Evolutionary conservation across 768 basidiomycete species (phyloP).

Genomic region (Guyanaporus albipodus): DNA sequence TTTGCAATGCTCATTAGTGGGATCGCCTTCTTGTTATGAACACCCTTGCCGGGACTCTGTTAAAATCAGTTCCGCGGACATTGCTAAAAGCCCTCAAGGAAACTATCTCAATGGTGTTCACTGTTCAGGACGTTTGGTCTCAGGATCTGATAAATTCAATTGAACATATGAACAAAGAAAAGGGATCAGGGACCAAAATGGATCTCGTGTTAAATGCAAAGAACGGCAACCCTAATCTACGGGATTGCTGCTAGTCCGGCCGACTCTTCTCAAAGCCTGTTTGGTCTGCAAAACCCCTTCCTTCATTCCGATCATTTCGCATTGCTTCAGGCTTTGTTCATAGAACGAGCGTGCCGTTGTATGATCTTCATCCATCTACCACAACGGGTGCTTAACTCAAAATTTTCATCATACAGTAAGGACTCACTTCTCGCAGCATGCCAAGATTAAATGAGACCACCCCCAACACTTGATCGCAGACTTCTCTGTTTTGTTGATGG

Average conservation of each 20-base stretch:
- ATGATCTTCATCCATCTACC: slow-evolving; percentile 34
- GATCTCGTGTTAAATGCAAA: background rate
- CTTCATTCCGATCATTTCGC: slow-evolving; percentile 28
- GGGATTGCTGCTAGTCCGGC: background rate
- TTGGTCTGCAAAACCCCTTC: slow-evolving; percentile 36
- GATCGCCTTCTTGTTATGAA: too few relatives aligned
- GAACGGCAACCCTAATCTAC: background rate
- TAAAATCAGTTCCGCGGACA: too few relatives aligned
- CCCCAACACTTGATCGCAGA: slow-evolving; percentile 54
- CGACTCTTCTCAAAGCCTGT: slow-evolving; percentile 32
- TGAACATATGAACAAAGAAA: background rate
- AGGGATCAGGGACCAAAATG: background rate
- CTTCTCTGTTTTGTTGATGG: slow-evolving; percentile 28
- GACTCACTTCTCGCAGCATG: slow-evolving; percentile 43
- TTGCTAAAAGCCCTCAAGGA: too few relatives aligned
- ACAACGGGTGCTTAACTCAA: background rate
- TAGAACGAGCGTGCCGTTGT: slow-evolving; percentile 29
- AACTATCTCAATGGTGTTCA: too few relatives aligned
- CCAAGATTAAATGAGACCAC: slow-evolving; percentile 62
- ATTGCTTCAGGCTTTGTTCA: slow-evolving; percentile 31
- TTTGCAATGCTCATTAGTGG: too few relatives aligned
- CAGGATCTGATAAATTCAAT: too few relatives aligned
- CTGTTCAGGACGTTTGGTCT: too few relatives aligned
- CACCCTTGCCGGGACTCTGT: too few relatives aligned
- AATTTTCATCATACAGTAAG: background rate